Base-by-base conservation (phyloP, 1,139 yeast genomes). In the Candida labiduridarum region DNA sequence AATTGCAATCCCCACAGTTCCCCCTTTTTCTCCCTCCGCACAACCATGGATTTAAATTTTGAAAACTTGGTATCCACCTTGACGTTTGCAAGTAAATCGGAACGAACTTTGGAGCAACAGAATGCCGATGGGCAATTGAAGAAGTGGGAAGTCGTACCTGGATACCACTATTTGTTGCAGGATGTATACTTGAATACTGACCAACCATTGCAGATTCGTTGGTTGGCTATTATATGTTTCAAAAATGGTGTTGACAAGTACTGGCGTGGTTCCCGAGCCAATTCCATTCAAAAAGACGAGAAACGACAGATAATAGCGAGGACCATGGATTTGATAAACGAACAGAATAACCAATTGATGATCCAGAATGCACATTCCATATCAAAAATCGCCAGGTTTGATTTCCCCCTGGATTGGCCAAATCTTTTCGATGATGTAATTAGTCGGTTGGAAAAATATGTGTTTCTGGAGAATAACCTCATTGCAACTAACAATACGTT, bases 351-450 rank as follows among this genome's bases (percentile, higher is more conserved):
- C 54, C 94, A 85, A 60, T 73, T 90, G 53, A 72, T 86, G 41
- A 77, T 87, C 29, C 98, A 94, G 68, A 87, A 89, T 64, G 96
- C 98, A 1, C 87, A 89, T 55, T 85, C 95, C 0, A 74, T 88
- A 4, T 85, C 96, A 1, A 76, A 85, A 54, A 87, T 94, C 40
- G 87, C 89, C 27, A 72, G 97, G 48, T 76, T 84, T 49, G 99
- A 94, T 60, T 94, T 88, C 64, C 98, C 98, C 0, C 66, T 72
- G 8, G 92, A 87, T 45, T 94, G 98, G 98, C 91, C 95, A 0
- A 69, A 77, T 1, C 65, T 91, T 29, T 87, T 92, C 61, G 91
- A 87, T 51, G 84, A 84, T 12, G 58, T 91, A 1, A 58, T 69
- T 42, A 64, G 58, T 39, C 64, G 56, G 29, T 59, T 76, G 45